Conservation (phyloP, 352 stramenopile species). For the Phytophthora citrophthora region DNA sequence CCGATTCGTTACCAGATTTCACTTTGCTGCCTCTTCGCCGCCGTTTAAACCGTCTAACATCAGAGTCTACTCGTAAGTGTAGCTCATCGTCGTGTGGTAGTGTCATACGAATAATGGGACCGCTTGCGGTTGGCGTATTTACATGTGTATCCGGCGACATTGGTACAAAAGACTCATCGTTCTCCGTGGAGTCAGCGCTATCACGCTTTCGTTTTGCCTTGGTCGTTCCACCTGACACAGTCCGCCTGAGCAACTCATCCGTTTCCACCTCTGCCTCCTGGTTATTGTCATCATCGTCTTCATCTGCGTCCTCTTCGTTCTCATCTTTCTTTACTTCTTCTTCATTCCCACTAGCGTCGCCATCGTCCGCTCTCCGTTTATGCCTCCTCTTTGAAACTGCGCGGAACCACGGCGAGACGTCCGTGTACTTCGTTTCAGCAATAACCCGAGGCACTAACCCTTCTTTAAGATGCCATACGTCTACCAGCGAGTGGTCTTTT, state of each 20-base stretch:
- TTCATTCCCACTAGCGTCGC: conserved; percentile 45
- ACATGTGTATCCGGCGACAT: conserved; percentile 74
- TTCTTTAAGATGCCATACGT: conserved; percentile 78
- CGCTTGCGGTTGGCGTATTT: conserved; percentile 59
- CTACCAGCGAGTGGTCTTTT: conserved; percentile 68
- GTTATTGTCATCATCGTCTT: conserved; percentile 60
- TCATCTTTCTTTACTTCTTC: conserved; percentile 63
- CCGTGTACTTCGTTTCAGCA: conserved; percentile 65
- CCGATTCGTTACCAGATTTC: conserved; percentile 16
- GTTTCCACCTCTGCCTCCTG: conserved; percentile 55
- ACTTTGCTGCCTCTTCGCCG: conserved; percentile 41
- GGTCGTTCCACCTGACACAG: conserved; percentile 21
- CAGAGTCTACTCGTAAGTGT: conserved; percentile 44
- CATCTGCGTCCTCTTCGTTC: conserved; percentile 61
- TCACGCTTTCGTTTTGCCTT: conserved; percentile 67
- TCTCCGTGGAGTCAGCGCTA: conserved; percentile 46
- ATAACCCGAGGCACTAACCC: conserved; percentile 57
- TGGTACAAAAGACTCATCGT: conserved; percentile 67
- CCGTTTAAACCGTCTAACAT: conserved; percentile 69
- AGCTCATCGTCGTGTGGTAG: conserved; percentile 56
- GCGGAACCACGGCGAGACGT: conserved; percentile 68
- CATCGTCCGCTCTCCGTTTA: conserved; percentile 48
- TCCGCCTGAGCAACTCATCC: conserved; percentile 43
- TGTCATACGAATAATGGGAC: conserved; percentile 60
- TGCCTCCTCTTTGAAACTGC: conserved; percentile 47